Conservation (phyloP, 371 early-diverging fungal species). For the Mortierella sp. region DNA sequence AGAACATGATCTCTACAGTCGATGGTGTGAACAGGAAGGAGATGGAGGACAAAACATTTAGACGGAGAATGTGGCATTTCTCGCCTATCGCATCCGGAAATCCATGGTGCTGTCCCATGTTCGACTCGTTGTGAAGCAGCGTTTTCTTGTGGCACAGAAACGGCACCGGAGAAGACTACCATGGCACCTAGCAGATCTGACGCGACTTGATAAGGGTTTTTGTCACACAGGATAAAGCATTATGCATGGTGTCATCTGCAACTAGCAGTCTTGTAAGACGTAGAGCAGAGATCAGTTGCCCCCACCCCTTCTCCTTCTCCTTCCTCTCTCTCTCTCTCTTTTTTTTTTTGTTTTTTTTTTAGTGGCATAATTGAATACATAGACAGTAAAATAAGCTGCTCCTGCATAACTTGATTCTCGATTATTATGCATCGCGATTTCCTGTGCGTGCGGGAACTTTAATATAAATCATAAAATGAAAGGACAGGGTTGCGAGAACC, state of each 20-base stretch:
- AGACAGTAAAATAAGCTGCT: too few species aligned
- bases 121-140: slow-evolving; percentile 7
- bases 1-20: background rate
- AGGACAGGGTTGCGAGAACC: too few species aligned
- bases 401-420: background rate
- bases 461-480: too few species aligned
- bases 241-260: background rate
- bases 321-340: too few species aligned
- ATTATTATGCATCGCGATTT: slow-evolving; percentile 10
- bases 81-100: slow-evolving; percentile 9
- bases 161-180: slow-evolving; percentile 17
- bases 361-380: too few species aligned
- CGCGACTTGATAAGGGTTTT: background rate
- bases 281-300: too few species aligned
- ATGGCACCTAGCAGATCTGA: slow-evolving; percentile 7
- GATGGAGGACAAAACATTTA: background rate
- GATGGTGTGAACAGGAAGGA: background rate
- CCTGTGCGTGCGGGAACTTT: too few species aligned
- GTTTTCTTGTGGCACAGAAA: slow-evolving; percentile 31
- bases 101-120: slow-evolving; percentile 4
- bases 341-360: too few species aligned
- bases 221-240: slow-evolving; percentile 6
- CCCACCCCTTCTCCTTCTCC: too few species aligned
- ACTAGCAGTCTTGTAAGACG: too few species aligned
- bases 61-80: slow-evolving; percentile 2